Percentiles rank a stretch among this genome's conserved stretches.
These are phyloP conservation scores for Mycena chlorophos DNA, from an alignment of 768 basidiomycete genomes.

Conservation along the genomic window DNA sequence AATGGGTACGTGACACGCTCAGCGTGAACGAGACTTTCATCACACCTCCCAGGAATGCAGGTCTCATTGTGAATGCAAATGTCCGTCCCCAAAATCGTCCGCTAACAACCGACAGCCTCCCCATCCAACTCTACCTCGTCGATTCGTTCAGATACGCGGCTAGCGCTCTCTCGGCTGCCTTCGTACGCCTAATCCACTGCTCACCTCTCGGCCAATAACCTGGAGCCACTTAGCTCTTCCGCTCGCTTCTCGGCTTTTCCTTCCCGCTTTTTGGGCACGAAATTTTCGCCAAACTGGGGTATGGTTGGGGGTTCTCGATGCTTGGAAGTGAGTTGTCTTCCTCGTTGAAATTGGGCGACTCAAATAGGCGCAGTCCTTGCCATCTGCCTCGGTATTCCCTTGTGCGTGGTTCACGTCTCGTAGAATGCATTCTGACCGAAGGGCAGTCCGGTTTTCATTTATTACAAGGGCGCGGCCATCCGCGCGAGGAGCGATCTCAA, in stretches of 20 bases:
- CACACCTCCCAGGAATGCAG: constrained; percentile 45
- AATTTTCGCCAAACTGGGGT: constrained; percentile 62
- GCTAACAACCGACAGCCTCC: constrained; percentile 44
- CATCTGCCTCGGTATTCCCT: constrained; percentile 48
- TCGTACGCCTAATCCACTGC: constrained; percentile 40
- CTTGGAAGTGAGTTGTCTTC: constrained; percentile 11
- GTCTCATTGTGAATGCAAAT: constrained; percentile 49
- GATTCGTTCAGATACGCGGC: constrained; percentile 73
- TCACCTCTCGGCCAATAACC: constrained; percentile 3
- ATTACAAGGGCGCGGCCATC: too few species aligned
- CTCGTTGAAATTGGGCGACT: not conserved
- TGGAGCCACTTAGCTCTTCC: constrained; percentile 38
- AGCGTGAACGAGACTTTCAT: constrained; percentile 1
- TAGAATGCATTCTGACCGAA: too few species aligned
- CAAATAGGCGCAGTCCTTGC: constrained; percentile 41
- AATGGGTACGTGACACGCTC: too few species aligned
- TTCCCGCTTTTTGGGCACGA: constrained; percentile 55
- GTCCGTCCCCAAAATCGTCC: constrained; percentile 6
- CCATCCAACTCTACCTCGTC: constrained; percentile 69
- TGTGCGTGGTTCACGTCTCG: too few species aligned
- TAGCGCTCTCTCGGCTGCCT: constrained; percentile 66
- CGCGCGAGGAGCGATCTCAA: too few species aligned
- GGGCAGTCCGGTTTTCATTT: too few species aligned
- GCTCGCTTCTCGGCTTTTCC: constrained; percentile 47
- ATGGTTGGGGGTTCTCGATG: constrained; percentile 68